These are phyloP conservation scores for Teratosphaeria destructans DNA, from an alignment of 2,329 filamentous ascomycete species.

Conservation along the genomic window DNA sequence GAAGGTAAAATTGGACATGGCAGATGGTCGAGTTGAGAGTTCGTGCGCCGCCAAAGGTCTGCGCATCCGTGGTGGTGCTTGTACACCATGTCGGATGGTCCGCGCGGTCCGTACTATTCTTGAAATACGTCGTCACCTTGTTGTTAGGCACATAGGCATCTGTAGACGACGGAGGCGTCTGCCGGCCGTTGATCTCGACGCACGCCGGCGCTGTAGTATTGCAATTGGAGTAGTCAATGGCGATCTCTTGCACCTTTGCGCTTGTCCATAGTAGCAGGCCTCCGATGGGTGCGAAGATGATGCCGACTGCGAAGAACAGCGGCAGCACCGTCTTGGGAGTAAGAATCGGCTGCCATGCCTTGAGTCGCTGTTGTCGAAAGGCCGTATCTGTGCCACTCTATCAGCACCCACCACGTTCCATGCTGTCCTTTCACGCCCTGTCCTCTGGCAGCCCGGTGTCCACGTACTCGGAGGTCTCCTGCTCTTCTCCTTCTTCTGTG, in stretches of 20 bases:
- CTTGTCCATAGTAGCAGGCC: conserved; percentile 80
- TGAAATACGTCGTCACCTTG: conserved; percentile 62
- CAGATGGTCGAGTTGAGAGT: conserved; percentile 44
- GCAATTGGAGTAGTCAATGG: conserved; percentile 84
- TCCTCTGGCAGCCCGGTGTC: not conserved
- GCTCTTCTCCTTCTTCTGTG: conserved; percentile 72
- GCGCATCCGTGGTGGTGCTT: conserved; percentile 19
- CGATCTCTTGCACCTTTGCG: conserved; percentile 74
- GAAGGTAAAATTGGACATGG: conserved; percentile 66
- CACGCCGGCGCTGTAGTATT: conserved; percentile 40
- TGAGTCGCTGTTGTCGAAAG: conserved; percentile 90
- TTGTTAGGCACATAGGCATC: conserved; percentile 45
- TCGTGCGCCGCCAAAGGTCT: conserved; percentile 15
- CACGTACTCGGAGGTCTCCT: conserved; percentile 71
- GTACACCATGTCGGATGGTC: conserved; percentile 55
- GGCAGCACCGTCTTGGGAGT: conserved; percentile 90
- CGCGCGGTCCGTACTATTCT: conserved; percentile 27
- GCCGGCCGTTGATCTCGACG: conserved; percentile 7
- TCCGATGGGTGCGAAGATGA: conserved; percentile 90
- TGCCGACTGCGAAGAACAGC: conserved; percentile 79
- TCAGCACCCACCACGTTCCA: conserved; percentile 8
- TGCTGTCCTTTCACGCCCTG: not conserved
- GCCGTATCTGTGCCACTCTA: conserved; percentile 61
- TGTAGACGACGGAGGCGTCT: conserved; percentile 8
- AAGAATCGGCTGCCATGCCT: conserved; percentile 97